phyloP scores from a whole-genome alignment of 2,329 filamentous ascomycete genomes.

The Bipolaris oryzae region DNA sequence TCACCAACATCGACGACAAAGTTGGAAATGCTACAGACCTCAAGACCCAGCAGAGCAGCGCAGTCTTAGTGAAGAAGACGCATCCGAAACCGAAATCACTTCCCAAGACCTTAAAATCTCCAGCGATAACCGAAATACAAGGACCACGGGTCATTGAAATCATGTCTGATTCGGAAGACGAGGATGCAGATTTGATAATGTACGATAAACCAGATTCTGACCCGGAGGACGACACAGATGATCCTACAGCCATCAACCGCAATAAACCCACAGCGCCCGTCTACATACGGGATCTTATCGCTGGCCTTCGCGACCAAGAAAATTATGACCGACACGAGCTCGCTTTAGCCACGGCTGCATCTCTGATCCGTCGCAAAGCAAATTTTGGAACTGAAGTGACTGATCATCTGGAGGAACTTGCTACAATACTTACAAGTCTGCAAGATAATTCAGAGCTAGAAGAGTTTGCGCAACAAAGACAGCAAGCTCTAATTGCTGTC shows the following conservation, averaged over 20 bases:
- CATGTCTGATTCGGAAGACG: constrained; percentile 56
- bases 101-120: constrained; percentile 13
- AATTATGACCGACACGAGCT: constrained; percentile 84
- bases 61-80: neutral
- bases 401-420: constrained; percentile 82
- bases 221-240: constrained; percentile 88
- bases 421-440: constrained; percentile 75
- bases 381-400: constrained; percentile 86
- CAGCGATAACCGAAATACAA: constrained; percentile 31
- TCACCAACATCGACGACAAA: constrained; percentile 68
- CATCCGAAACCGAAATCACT: constrained; percentile 17
- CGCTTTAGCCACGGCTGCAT: constrained; percentile 75
- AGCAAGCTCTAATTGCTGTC: constrained; percentile 82
- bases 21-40: constrained; percentile 55
- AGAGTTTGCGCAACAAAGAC: constrained; percentile 73
- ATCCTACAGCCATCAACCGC: constrained; percentile 82
- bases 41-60: constrained; percentile 2
- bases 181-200: constrained; percentile 70
- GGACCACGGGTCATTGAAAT: constrained; percentile 59
- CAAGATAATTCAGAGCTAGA: constrained; percentile 81
- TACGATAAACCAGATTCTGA: constrained; percentile 90
- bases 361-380: constrained; percentile 84
- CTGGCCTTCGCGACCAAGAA: constrained; percentile 78
- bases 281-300: constrained; percentile 84
- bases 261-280: constrained; percentile 86